These are phyloP conservation scores for Leccinum pellstonianum DNA, from an alignment of 768 basidiomycete genomes.

Conservation along the genomic window DNA sequence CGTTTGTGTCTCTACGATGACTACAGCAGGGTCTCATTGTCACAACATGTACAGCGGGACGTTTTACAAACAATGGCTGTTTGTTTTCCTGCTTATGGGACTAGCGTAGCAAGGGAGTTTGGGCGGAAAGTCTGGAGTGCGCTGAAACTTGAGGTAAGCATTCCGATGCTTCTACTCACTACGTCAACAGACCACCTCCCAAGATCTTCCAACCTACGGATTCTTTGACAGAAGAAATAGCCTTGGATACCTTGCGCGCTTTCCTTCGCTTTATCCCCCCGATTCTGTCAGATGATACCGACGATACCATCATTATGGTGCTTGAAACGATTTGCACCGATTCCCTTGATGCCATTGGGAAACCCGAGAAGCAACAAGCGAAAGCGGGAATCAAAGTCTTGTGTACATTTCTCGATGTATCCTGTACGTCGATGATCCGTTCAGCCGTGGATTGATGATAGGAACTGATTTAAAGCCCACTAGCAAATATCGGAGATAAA, in stretches of 20 bases:
- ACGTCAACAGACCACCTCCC: constrained; percentile 1
- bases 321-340: constrained; percentile 77
- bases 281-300: constrained; percentile 36
- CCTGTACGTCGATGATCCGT: constrained; percentile 51
- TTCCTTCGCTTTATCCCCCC: constrained; percentile 76
- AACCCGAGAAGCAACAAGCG: constrained; percentile 94
- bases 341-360: constrained; percentile 73
- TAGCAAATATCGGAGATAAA: constrained; percentile 69
- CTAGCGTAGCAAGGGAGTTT: constrained; percentile 52
- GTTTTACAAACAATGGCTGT: constrained; percentile 72
- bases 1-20: not conserved
- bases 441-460: not conserved
- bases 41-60: constrained; percentile 62
- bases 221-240: constrained; percentile 64
- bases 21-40: constrained; percentile 1
- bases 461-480: constrained; percentile 8
- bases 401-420: constrained; percentile 72
- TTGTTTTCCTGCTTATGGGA: constrained; percentile 86
- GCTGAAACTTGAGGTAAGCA: constrained; percentile 78
- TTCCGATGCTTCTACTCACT: not conserved
- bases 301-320: constrained; percentile 48
- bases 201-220: constrained; percentile 96
- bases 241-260: constrained; percentile 66
- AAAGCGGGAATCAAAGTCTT: constrained; percentile 84
- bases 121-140: constrained; percentile 87